Evolutionary conservation across 148 eudicot species (phyloP), one percentile per base, ranked within the genome.

Genomic region (Arbutus unedo): DNA sequence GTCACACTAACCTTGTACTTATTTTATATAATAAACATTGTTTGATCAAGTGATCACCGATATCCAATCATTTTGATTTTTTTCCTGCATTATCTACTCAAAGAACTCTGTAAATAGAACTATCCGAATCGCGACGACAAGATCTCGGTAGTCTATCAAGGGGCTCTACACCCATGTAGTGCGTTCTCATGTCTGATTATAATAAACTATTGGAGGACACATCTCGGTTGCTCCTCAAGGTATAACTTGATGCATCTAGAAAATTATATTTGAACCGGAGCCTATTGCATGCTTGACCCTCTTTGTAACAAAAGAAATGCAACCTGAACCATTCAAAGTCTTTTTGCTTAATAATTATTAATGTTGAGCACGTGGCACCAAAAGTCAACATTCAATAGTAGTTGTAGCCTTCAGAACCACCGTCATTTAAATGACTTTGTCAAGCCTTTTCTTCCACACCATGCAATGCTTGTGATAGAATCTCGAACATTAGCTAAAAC

Each of bases 201-300:
- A 31, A 1, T 31, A 31, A 31, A 31, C 38, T 31, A 31, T 31
- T 31, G 38, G 38, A 31, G 38, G 38, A 10, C 38, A 64, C 64
- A 64, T 23, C 31, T 64, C 70, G 41, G 44, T 13, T 68, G 74
- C 74, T 15, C n/a, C 19, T 77, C n/a, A 38, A 53, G 43, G 4
- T 19, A 44, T 38, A 54, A 9, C n/a, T 31, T 13, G 48, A 54
- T 44, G 50, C 59, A 77, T 66, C 45, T 23, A 21, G 11, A 75
- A 50, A 25, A 31, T 18, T 23, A 49, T 11, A 50, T 50, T 57
- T 49, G 38, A 75, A 50, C 3, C 0, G 56, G 57, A 73, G 53
- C 76, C 19, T 54, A 50, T 50, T 31, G 15, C 78, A 75, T 50
- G 78, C 5, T 75, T 75, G 57, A 50, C 78, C 56, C 57, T 23